phyloP scores from a whole-genome alignment of 768 basidiomycete species.

The Nidula microcarpa region DNA sequence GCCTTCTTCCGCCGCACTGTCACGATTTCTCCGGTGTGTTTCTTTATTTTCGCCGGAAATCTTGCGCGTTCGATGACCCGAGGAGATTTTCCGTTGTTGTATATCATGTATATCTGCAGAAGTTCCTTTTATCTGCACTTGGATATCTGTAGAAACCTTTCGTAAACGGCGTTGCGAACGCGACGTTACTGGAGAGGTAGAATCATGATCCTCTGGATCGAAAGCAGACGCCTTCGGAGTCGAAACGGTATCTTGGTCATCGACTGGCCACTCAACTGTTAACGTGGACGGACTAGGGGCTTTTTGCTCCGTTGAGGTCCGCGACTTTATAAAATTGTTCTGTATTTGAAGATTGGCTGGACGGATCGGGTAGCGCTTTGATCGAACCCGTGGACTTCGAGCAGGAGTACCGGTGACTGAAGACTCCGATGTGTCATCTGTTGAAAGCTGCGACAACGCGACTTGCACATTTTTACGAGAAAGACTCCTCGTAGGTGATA shows the following conservation, averaged over 20 bases:
- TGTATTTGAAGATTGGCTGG: constrained; percentile 48
- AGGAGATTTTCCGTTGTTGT: constrained; percentile 43
- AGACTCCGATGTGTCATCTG: constrained; percentile 49
- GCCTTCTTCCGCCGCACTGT: constrained; percentile 72
- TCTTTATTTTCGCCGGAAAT: constrained; percentile 40
- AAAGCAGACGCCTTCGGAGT: constrained; percentile 61
- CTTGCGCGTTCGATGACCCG: constrained; percentile 40
- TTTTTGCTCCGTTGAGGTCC: constrained; percentile 25
- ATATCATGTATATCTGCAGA: constrained; percentile 29
- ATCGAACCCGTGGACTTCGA: constrained; percentile 43
- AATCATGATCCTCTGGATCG: constrained; percentile 25
- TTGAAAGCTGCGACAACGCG: constrained; percentile 3
- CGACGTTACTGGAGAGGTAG: constrained; percentile 19
- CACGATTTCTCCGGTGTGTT: constrained; percentile 29
- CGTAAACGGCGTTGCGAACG: constrained; percentile 28
- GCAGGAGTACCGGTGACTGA: constrained; percentile 31
- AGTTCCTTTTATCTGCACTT: constrained; percentile 24
- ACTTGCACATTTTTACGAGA: too few species aligned
- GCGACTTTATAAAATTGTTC: constrained; percentile 16
- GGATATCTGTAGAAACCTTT: constrained; percentile 37
- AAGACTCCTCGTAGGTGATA: too few species aligned
- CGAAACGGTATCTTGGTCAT: constrained; percentile 40
- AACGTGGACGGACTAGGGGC: constrained; percentile 42
- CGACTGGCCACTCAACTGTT: constrained; percentile 50
- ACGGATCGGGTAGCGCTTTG: constrained; percentile 45